phyloP scores from a whole-genome alignment of 306 rosid species.

The Vigna trinervia region DNA sequence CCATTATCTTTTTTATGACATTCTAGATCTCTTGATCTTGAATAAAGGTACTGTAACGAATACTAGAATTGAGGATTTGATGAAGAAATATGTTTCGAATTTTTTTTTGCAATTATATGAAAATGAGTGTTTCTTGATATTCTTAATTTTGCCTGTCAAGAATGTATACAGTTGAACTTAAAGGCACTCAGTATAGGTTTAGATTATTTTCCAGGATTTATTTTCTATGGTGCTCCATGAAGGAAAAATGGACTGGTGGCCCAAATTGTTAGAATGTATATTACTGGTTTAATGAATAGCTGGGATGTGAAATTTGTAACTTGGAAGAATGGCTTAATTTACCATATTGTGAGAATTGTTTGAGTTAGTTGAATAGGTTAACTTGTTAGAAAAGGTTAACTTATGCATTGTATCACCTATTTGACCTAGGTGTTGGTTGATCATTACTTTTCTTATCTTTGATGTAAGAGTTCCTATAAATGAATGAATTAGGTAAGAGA shows the following conservation, averaged over 20 bases:
- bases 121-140: slow-evolving; percentile 9
- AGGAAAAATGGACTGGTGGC: not conserved
- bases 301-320: not conserved
- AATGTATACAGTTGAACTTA: slow-evolving; percentile 16
- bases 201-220: not conserved
- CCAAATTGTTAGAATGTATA: not conserved
- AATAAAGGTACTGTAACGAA: not conserved
- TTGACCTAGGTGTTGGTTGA: too few relatives aligned
- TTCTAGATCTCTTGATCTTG: slow-evolving; percentile 13
- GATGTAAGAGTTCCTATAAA: too few relatives aligned
- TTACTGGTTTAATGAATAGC: not conserved
- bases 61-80: slow-evolving; percentile 14
- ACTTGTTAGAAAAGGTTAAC: too few relatives aligned
- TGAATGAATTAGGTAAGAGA: too few relatives aligned
- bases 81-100: not conserved
- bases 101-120: not conserved
- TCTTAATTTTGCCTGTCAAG: not conserved
- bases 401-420: too few relatives aligned
- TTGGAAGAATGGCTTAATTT: not conserved
- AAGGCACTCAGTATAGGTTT: not conserved
- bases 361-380: too few relatives aligned
- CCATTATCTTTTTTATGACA: not conserved
- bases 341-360: not conserved
- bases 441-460: too few relatives aligned
- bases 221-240: not conserved